These are phyloP conservation scores for Tripidium arundinaceum DNA, from an alignment of 202 grass and related monocot species.

Conservation along the genomic window DNA sequence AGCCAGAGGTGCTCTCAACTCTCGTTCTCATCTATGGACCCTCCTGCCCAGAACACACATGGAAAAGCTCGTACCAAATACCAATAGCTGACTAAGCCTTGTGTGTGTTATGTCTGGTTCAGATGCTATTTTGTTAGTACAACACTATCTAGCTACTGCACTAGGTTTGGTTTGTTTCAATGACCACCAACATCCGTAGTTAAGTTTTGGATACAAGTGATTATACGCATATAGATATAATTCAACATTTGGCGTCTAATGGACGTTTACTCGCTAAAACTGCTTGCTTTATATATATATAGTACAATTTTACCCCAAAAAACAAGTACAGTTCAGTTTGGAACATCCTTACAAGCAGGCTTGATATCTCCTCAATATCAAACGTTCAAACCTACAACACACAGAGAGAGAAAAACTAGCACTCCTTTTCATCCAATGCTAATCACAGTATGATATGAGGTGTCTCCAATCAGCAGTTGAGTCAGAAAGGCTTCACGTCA, in stretches of 20 bases:
- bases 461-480: slow-evolving; percentile 28
- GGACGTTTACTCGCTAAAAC: neutral
- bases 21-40: slow-evolving; percentile 1
- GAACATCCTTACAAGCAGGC: neutral
- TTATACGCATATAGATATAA: neutral
- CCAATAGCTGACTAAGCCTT: neutral
- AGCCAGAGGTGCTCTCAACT: neutral
- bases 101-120: slow-evolving; percentile 3
- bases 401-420: too few species aligned
- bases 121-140: slow-evolving; percentile 10
- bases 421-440: neutral
- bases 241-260: neutral
- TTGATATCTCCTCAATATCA: neutral
- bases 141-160: slow-evolving; percentile 4
- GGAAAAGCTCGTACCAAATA: slow-evolving; percentile 25
- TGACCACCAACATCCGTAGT: neutral
- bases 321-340: neutral
- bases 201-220: neutral
- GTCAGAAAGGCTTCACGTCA: slow-evolving; percentile 37
- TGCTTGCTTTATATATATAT: neutral
- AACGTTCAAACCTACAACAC: neutral
- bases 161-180: slow-evolving; percentile 9
- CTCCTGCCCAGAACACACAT: neutral
- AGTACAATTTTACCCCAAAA: neutral
- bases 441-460: neutral